Conservation (phyloP, 1,139 yeast species). For the Pichia sp. region DNA sequence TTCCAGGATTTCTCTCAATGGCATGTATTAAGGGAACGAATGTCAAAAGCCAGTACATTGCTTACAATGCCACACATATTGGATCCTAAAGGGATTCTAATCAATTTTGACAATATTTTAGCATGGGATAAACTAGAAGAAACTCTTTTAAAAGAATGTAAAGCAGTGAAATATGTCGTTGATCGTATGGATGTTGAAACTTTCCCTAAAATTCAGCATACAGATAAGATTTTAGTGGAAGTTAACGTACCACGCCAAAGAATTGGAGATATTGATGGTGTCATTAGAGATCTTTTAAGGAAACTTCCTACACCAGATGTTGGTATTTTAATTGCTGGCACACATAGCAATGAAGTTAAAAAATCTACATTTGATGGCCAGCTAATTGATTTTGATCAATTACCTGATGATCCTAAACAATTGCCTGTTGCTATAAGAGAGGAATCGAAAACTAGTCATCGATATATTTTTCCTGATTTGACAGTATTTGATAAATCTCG, state of each 20-base stretch:
- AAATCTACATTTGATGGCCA: constrained; percentile 7
- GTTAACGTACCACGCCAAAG: constrained; percentile 34
- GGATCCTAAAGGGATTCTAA: neutral
- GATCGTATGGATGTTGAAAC: constrained; percentile 38
- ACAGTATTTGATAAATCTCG: constrained; percentile 39
- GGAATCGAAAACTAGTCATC: constrained; percentile 20
- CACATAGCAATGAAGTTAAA: constrained; percentile 18
- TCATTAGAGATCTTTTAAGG: constrained; percentile 41
- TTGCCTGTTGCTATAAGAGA: constrained; percentile 13
- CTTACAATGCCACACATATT: constrained; percentile 51
- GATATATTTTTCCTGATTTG: constrained; percentile 39
- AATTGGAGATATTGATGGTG: constrained; percentile 31
- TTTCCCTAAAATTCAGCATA: constrained; percentile 48
- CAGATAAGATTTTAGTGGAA: constrained; percentile 50
- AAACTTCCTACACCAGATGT: constrained; percentile 64
- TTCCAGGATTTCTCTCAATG: constrained; percentile 43
- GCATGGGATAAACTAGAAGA: constrained; percentile 43
- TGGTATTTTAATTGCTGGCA: constrained; percentile 45
- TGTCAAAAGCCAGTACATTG: constrained; percentile 56
- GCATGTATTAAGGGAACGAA: constrained; percentile 46
- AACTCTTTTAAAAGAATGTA: constrained; percentile 40
- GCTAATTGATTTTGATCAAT: constrained; percentile 23
- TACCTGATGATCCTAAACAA: constrained; percentile 31
- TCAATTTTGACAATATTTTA: constrained; percentile 24
- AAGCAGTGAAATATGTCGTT: constrained; percentile 37